Percentiles rank a stretch among this genome's conserved stretches.
These are phyloP conservation scores for Thraustotheca clavata DNA, from an alignment of 352 stramenopile genomes.

Conservation along the genomic window DNA sequence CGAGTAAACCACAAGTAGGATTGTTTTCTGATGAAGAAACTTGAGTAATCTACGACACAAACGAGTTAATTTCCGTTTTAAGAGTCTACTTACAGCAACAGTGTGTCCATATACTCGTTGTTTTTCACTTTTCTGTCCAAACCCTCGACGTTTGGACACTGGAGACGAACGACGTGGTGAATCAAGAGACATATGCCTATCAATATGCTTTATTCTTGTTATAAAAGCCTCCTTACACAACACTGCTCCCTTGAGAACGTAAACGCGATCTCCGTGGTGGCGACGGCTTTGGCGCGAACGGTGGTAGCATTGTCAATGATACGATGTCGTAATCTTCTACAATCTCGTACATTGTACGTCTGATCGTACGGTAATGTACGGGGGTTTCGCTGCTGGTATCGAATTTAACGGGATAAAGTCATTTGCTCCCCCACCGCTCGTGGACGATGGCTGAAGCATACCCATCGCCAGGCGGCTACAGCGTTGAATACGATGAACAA, in stretches of 20 bases:
- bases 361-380: not conserved
- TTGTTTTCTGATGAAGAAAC: not conserved
- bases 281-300: too few species aligned
- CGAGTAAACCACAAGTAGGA: constrained; percentile 23
- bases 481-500: constrained; percentile 18
- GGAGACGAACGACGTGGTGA: not conserved
- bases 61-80: not conserved
- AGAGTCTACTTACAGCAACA: not conserved
- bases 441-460: constrained; percentile 1
- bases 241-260: too few species aligned
- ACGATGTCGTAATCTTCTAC: too few species aligned
- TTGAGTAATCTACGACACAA: constrained; percentile 1
- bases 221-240: too few species aligned
- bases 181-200: too few species aligned
- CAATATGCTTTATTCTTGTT: too few species aligned
- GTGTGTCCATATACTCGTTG: too few species aligned
- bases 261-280: not conserved
- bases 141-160: constrained; percentile 1
- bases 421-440: constrained; percentile 19
- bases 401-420: constrained; percentile 14
- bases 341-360: not conserved
- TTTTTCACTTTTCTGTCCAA: too few species aligned
- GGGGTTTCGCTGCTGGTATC: constrained; percentile 1
- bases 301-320: too few species aligned
- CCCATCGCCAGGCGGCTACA: constrained; percentile 9